Conservation (phyloP, 192 early-diverging fungal genomes). For the Podila verticillata region DNA sequence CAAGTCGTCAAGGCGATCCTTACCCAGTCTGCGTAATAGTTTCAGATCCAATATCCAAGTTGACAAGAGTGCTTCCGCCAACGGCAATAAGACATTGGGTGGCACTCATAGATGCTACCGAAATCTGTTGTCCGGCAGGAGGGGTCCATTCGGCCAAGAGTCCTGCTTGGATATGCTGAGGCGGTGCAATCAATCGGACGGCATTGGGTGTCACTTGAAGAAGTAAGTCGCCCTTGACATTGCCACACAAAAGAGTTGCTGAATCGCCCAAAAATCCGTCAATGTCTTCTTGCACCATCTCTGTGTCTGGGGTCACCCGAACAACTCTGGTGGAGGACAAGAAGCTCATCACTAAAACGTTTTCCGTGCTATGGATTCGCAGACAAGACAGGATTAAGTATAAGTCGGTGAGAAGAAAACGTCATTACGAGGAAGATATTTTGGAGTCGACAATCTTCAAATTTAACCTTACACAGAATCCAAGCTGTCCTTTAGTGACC, state of each 20-base stretch:
- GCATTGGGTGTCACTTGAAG: slow-evolving; percentile 60
- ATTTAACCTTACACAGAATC: slow-evolving; percentile 54
- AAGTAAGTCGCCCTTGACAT: slow-evolving; percentile 24
- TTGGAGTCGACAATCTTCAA: not conserved
- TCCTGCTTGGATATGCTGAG: slow-evolving; percentile 49
- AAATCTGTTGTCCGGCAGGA: slow-evolving; percentile 54
- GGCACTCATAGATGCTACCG: slow-evolving; percentile 64
- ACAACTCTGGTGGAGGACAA: slow-evolving; percentile 69
- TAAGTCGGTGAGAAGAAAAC: not conserved
- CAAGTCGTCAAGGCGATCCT: not conserved
- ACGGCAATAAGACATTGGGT: slow-evolving; percentile 67
- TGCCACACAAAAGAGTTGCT: slow-evolving; percentile 24
- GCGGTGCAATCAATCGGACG: slow-evolving; percentile 59
- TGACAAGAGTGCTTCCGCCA: slow-evolving; percentile 62
- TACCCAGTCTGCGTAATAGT: slow-evolving; percentile 57
- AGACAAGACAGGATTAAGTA: not conserved
- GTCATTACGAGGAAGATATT: not conserved
- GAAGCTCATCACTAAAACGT: slow-evolving; percentile 71
- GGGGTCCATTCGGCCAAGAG: slow-evolving; percentile 63
- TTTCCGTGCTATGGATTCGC: slow-evolving; percentile 34
- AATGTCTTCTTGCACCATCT: slow-evolving; percentile 58
- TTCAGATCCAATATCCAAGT: slow-evolving; percentile 61
- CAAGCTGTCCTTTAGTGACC: slow-evolving; percentile 68
- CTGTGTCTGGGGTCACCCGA: slow-evolving; percentile 51
- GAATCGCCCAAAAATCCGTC: slow-evolving; percentile 41